Base-by-base conservation (phyloP, 1,284 basidiomycete species). In the Fistulinella cinereoalba region DNA sequence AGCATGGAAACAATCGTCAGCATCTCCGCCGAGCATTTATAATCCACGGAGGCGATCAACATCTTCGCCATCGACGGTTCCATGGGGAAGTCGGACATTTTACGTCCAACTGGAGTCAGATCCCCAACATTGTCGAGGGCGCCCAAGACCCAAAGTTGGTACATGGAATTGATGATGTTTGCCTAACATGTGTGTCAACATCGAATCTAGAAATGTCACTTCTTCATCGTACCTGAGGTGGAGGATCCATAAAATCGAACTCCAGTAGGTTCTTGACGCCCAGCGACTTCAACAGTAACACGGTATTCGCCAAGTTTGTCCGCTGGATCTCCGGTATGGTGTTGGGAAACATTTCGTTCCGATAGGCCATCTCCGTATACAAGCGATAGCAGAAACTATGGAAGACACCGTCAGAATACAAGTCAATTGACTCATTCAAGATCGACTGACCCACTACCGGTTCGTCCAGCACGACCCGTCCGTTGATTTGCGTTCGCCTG, bases 171-270 rank as follows among this genome's bases (percentile, higher is more conserved):
- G 40, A 96, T 74, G 56, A 95, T 96, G 64, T 96, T 96, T 50
- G 89, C 90, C 83, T 92, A n/a, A 56, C 2, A 47, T 15, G 23
- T 16, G 16, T 15, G 37, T 49, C 23, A 43, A 37, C 21, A 71
- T 73, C 9, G 71, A 73, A 4, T 72, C 72, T 55, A 73, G 4
- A 76, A 60, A 75, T 69, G 53, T 75, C 75, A 54, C 75, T 9
- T 25, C 21, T 18, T 28, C 72, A 39, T 82, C 41, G 19, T 55
- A 81, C 80, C 84, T 95, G 73, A 72, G 69, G 95, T 11, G 97
- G 97, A 9, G 97, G 97, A 67, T 99, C 97, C 97, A 99, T 99
- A 64, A 99, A 99, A 71, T 99, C 95, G 66, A 99, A 99, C 61
- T 98, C 95, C 39, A 99, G 81, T 41, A 98, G 73, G 62, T 99